These are phyloP conservation scores for Raffaelea arxii DNA, from an alignment of 2,329 filamentous ascomycete species.

Conservation along the genomic window DNA sequence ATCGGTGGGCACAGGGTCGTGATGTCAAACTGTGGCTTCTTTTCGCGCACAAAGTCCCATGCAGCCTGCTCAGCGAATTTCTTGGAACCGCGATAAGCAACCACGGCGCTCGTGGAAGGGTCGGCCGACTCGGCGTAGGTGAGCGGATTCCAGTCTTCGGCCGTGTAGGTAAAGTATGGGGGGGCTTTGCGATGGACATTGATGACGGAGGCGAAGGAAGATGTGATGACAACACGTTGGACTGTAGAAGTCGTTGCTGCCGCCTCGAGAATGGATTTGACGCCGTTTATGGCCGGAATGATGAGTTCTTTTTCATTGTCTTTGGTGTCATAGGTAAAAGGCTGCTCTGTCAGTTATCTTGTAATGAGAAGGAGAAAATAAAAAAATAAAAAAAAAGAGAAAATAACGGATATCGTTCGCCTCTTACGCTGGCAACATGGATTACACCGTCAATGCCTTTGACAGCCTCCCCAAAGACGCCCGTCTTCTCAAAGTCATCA, in stretches of 20 bases:
- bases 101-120: constrained; percentile 21
- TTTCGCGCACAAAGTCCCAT: constrained; percentile 37
- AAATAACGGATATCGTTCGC: neutral
- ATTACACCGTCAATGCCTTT: constrained; percentile 21
- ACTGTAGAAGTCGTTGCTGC: constrained; percentile 16
- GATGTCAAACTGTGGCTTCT: constrained; percentile 36
- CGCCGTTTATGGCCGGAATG: constrained; percentile 34
- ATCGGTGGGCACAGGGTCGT: constrained; percentile 17
- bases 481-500: constrained; percentile 26
- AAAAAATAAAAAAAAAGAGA: neutral
- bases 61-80: constrained; percentile 42
- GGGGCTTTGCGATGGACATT: constrained; percentile 16
- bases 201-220: constrained; percentile 12
- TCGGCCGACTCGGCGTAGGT: constrained; percentile 33
- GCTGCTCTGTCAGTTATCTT: too few relatives aligned
- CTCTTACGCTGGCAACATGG: constrained; percentile 18
- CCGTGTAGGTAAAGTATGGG: constrained; percentile 25
- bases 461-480: constrained; percentile 20
- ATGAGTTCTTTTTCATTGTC: constrained; percentile 36
- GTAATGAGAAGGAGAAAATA: neutral
- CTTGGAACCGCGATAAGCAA: constrained; percentile 45
- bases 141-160: constrained; percentile 43
- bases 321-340: constrained; percentile 27
- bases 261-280: constrained; percentile 29
- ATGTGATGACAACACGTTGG: constrained; percentile 20